Evolutionary conservation across 371 early-diverging fungal species (phyloP).

Genomic region (Amoeboaphelidium protococcarum): DNA sequence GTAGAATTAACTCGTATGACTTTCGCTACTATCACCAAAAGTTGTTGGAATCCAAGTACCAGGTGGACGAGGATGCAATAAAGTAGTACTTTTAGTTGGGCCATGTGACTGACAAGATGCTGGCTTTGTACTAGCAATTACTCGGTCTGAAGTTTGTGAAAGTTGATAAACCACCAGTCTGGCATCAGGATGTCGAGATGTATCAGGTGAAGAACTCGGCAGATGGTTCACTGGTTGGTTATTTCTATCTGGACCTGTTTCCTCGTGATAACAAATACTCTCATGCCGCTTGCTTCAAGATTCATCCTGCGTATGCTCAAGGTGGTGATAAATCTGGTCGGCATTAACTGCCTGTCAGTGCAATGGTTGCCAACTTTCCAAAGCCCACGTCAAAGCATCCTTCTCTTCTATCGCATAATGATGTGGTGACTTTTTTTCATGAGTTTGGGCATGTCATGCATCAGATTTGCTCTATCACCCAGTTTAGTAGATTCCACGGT

Average conservation of each 20-base stretch:
- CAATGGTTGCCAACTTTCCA: constrained; percentile 46
- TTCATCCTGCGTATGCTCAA: constrained; percentile 27
- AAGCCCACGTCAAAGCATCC: constrained; percentile 45
- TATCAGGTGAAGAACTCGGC: constrained; percentile 34
- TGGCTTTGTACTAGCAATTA: constrained; percentile 36
- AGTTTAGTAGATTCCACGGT: constrained; percentile 42
- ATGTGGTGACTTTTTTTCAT: constrained; percentile 27
- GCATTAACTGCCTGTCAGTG: constrained; percentile 34
- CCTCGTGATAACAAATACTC: constrained; percentile 52
- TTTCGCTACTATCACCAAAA: constrained; percentile 35
- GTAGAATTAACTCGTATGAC: constrained; percentile 37
- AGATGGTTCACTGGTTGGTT: constrained; percentile 28
- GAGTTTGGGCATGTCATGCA: constrained; percentile 71
- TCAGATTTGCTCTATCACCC: constrained; percentile 37
- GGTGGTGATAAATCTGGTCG: constrained; percentile 22
- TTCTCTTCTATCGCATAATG: constrained; percentile 50
- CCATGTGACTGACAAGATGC: constrained; percentile 29
- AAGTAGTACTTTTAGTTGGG: constrained; percentile 47
- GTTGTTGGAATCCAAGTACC: constrained; percentile 33
- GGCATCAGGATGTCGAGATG: constrained; percentile 30
- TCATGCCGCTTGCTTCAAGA: constrained; percentile 32
- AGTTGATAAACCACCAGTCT: constrained; percentile 17
- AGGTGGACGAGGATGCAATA: constrained; percentile 43
- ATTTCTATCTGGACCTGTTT: constrained; percentile 47
- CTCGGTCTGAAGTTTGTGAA: constrained; percentile 31